Evolutionary conservation across 2,329 filamentous ascomycete genomes (phyloP).

Genomic region (Colletotrichum sublineola): DNA sequence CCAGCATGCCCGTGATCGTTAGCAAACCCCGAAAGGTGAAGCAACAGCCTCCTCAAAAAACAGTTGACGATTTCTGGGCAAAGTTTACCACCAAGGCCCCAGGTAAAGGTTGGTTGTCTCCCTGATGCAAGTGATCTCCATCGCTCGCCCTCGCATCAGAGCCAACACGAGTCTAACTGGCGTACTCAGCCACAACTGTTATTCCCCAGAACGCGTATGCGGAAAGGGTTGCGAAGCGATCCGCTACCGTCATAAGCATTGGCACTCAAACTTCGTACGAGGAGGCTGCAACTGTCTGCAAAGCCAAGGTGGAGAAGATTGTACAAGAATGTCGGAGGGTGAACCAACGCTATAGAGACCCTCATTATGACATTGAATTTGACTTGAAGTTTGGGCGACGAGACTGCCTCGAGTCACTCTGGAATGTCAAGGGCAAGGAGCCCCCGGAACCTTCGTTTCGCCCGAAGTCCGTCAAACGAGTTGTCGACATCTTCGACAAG

Average conservation of each 20-base stretch:
- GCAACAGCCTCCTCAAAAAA: conserved; percentile 74
- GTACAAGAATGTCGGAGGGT: conserved; percentile 77
- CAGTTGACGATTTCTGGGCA: conserved; percentile 79
- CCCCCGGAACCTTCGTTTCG: conserved; percentile 48
- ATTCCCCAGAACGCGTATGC: conserved; percentile 77
- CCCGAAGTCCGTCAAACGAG: conserved; percentile 74
- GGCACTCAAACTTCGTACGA: conserved; percentile 77
- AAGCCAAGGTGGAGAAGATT: conserved; percentile 72
- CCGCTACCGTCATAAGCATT: conserved; percentile 58
- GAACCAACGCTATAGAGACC: conserved; percentile 88
- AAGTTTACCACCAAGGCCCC: conserved; percentile 79
- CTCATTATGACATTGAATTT: conserved; percentile 87
- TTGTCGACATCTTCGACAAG: conserved; percentile 80
- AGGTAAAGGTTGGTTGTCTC: conserved; percentile 68
- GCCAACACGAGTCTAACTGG: conserved; percentile 27
- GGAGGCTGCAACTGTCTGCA: conserved; percentile 77
- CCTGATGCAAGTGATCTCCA: not conserved
- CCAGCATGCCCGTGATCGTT: conserved; percentile 32
- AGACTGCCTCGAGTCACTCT: conserved; percentile 64
- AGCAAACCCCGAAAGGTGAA: conserved; percentile 49
- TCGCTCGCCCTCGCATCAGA: not conserved
- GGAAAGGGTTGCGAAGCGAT: conserved; percentile 69
- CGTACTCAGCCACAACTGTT: conserved; percentile 71
- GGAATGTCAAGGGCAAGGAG: conserved; percentile 49
- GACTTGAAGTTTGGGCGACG: conserved; percentile 74